Percentiles rank a stretch among this genome's conserved stretches.
These are phyloP conservation scores for Suhomyces bolitotheri DNA, from an alignment of 1,139 yeast genomes.

Conservation along the genomic window DNA sequence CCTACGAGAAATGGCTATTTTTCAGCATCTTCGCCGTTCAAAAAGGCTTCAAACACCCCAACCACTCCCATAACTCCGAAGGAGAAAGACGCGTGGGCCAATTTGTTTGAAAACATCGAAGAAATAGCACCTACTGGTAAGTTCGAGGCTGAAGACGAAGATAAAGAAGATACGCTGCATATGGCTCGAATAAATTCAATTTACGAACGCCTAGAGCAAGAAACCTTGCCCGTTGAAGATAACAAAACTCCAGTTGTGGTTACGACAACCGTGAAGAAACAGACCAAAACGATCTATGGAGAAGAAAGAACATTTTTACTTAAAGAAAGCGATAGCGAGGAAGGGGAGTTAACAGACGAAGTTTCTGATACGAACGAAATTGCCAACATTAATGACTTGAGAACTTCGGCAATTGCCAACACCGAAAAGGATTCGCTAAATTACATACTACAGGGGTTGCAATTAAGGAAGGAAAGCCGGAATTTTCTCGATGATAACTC, in stretches of 20 bases:
- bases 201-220: conserved; percentile 3
- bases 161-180: conserved; percentile 1
- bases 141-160: conserved; percentile 5
- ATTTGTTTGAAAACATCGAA: conserved; percentile 21
- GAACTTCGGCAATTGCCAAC: conserved; percentile 16
- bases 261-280: neutral
- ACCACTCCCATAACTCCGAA: conserved; percentile 11
- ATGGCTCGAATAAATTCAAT: conserved; percentile 2
- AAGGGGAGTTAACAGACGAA: conserved; percentile 2
- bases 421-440: conserved; percentile 17
- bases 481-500: conserved; percentile 14
- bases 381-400: conserved; percentile 23
- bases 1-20: conserved; percentile 1
- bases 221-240: neutral
- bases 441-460: conserved; percentile 24
- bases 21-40: conserved; percentile 1
- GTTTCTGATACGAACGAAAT: conserved; percentile 8
- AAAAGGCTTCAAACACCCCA: neutral
- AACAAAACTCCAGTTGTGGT: neutral
- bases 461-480: conserved; percentile 5
- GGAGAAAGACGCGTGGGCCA: conserved; percentile 25
- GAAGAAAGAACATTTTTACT: conserved; percentile 25
- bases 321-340: conserved; percentile 12
- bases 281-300: conserved; percentile 18
- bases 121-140: conserved; percentile 1